A percentile compares a stretch with the other conserved stretches of the same genome.
Evolutionary conservation across 2,329 filamentous ascomycete genomes (phyloP).

Genomic region (Metarhizium sp.): DNA sequence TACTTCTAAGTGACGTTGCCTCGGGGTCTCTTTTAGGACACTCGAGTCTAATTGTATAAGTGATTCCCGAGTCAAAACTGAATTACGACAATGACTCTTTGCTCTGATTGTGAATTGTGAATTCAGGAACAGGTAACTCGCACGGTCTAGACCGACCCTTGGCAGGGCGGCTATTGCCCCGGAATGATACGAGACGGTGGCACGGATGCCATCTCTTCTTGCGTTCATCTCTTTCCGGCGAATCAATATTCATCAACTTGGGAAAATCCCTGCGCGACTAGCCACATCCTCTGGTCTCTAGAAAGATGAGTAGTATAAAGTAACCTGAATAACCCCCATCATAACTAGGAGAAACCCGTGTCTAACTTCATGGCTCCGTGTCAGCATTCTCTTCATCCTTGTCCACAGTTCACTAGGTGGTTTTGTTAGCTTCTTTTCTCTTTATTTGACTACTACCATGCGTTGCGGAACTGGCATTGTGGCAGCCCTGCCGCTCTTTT

Average conservation of each 20-base stretch:
- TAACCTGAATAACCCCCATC: background rate
- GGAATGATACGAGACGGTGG: background rate
- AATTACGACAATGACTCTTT: background rate
- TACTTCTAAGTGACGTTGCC: no score
- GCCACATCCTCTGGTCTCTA: background rate
- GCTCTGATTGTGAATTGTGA: background rate
- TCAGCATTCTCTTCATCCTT: background rate
- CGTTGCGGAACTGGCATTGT: background rate
- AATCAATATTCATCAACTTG: background rate
- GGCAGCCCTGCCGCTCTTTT: conserved; percentile 3
- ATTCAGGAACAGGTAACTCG: background rate
- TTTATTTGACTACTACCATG: background rate
- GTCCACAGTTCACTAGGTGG: background rate
- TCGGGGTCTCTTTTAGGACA: no score
- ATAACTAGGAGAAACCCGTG: background rate
- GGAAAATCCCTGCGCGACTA: background rate
- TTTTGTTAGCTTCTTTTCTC: background rate
- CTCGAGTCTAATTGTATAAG: no score
- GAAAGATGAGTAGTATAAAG: background rate
- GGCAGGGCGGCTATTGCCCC: background rate
- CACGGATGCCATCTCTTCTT: background rate
- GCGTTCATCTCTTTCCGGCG: background rate
- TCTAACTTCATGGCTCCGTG: background rate
- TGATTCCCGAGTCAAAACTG: no score
- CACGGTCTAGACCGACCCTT: background rate